Base-by-base conservation (phyloP, 2,329 filamentous ascomycete genomes). In the Zasmidium angulare region DNA sequence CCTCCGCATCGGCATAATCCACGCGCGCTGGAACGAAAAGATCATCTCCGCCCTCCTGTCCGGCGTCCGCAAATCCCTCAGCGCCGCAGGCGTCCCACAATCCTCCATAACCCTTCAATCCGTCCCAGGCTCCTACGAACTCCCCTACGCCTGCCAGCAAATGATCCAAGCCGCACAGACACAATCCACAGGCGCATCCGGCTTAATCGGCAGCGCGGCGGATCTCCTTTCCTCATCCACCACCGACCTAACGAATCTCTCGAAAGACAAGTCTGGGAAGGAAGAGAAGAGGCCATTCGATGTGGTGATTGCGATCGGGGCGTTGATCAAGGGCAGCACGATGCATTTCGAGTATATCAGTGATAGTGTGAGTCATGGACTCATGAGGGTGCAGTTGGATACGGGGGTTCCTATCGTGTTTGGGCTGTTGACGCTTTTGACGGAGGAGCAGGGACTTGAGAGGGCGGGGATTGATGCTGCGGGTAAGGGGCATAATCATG, bases 311-410 rank as follows among this genome's bases (percentile, higher is more conserved):
- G 92, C 95, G 55, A 90, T 99, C 67, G 95, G 95, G 57, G 93
- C 96, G 58, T 85, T 99, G 62, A 97, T 99, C 80, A 99, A 99
- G 81, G 95, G 95, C 75, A 90, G 96, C 78, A 98, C 95, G 6
- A 97, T 97, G 92, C 95, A 99, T 79, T 99, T 99, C 72, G 95
- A 99, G 79, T 98, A 99, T 79, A 99, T 99, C 70, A 85, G 93
- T 46, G 95, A 98, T 65, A 86, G 91, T 46, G 92, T 96, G 6
- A 91, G 87, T 59, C 91, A 96, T 63, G 95, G 91, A 6, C 82
- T 99, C 62, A 99, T 99, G 95, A 87, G 91, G 65, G 87, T 98
- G 60, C 92, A 96, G 76, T 82, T 98, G 56, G 93, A 99, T 74
- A 87, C 86, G 10, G 90, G 91, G 48, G 86, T 96, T 53, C 95